phyloP scores from a whole-genome alignment of 1,284 basidiomycete species.

The Apiotrichum montevideense region DNA sequence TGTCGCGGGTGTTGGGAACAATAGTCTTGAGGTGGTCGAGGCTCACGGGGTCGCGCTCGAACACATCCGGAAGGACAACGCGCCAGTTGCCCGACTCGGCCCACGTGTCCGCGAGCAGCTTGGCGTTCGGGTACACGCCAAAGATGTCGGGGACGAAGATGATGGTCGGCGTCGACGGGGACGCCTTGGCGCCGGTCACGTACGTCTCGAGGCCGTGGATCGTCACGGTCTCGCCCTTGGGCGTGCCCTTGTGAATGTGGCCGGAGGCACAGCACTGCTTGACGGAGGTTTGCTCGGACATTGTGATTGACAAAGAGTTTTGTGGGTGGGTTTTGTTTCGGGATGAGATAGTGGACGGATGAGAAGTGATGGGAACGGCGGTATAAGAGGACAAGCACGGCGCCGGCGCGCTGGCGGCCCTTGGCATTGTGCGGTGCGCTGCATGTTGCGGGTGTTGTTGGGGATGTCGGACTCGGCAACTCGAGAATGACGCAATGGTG shows the following conservation, averaged over 20 bases:
- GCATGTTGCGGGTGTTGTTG: too few species aligned
- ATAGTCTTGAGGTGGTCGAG: slow-evolving; percentile 47
- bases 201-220: slow-evolving; percentile 35
- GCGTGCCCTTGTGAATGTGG: slow-evolving; percentile 36
- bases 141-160: slow-evolving; percentile 59
- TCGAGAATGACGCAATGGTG: too few species aligned
- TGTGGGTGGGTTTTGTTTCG: too few species aligned
- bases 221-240: slow-evolving; percentile 26
- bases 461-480: too few species aligned
- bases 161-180: slow-evolving; percentile 49
- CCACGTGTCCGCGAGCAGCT: slow-evolving; percentile 57
- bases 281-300: slow-evolving; percentile 31
- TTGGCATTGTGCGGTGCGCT: too few species aligned
- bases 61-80: slow-evolving; percentile 57
- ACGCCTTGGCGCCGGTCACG: slow-evolving; percentile 24
- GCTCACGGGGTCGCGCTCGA: slow-evolving; percentile 57
- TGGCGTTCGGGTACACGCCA: slow-evolving; percentile 58
- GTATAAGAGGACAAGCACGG: too few species aligned
- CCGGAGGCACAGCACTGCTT: slow-evolving; percentile 36
- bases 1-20: slow-evolving; percentile 26
- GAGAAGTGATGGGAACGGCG: too few species aligned
- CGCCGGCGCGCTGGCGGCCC: too few species aligned
- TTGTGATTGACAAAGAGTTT: not conserved
- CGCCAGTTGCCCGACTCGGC: slow-evolving; percentile 62
- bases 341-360: too few species aligned